Conservation (phyloP, 371 early-diverging fungal species). For the Zychaea mexicana region DNA sequence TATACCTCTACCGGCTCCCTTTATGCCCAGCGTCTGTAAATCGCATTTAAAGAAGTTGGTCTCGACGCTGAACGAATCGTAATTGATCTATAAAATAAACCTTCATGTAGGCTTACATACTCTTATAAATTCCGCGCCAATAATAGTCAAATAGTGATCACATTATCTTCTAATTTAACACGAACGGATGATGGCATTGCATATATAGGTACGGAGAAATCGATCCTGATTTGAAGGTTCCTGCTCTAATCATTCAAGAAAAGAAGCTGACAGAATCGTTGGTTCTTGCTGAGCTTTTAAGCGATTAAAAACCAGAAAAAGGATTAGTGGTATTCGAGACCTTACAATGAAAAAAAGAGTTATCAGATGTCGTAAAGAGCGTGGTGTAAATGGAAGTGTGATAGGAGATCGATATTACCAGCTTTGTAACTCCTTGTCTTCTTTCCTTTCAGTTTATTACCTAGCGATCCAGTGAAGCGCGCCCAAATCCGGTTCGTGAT, state of each 20-base stretch:
- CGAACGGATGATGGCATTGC: no score
- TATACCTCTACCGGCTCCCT: slow-evolving; percentile 61
- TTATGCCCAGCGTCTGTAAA: slow-evolving; percentile 61
- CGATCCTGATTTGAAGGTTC: slow-evolving; percentile 54
- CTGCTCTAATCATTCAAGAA: slow-evolving; percentile 40
- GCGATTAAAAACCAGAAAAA: slow-evolving; percentile 48
- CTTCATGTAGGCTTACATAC: no score
- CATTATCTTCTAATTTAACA: no score
- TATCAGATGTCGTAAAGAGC: no score
- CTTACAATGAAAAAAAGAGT: no score
- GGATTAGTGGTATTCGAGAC: slow-evolving; percentile 48
- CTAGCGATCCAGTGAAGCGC: slow-evolving; percentile 44
- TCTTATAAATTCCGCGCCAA: no score
- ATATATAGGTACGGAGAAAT: no score
- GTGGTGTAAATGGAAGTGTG: no score
- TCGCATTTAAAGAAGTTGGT: slow-evolving; percentile 57
- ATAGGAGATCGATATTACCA: no score
- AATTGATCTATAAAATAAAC: slow-evolving; percentile 66
- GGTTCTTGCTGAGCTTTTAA: slow-evolving; percentile 51
- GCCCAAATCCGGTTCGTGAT: slow-evolving; percentile 57
- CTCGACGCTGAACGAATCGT: slow-evolving; percentile 48
- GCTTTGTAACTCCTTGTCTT: no score
- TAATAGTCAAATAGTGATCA: no score
- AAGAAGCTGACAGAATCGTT: slow-evolving; percentile 51
- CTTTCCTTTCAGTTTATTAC: slow-evolving; percentile 25